Conservation (phyloP, 208 protist genomes). For the Angomonas desouzai region DNA sequence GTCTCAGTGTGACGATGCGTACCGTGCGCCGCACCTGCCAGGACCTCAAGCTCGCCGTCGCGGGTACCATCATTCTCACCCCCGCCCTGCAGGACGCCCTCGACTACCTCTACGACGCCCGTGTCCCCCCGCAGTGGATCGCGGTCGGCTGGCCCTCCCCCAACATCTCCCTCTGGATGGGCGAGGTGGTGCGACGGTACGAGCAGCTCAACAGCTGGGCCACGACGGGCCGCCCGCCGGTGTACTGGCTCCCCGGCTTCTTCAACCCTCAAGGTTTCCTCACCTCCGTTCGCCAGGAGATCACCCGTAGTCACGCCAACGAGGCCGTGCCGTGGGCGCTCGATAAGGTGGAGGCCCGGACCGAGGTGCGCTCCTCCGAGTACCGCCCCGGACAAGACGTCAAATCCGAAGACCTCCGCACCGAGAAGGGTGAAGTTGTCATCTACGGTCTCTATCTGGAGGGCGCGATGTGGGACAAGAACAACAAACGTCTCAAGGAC, state of each 20-base stretch:
- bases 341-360: slow-evolving; percentile 94
- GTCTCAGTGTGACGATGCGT: slow-evolving; percentile 84
- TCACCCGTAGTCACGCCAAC: slow-evolving; percentile 87
- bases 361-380: slow-evolving; percentile 93
- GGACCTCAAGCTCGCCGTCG: slow-evolving; percentile 95
- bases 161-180: slow-evolving; percentile 97
- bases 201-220: slow-evolving; percentile 96
- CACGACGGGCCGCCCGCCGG: slow-evolving; percentile 81
- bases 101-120: slow-evolving; percentile 95
- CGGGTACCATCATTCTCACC: slow-evolving; percentile 97
- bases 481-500: slow-evolving; percentile 90
- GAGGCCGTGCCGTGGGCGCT: slow-evolving; percentile 94
- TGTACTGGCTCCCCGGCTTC: slow-evolving; percentile 98
- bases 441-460: slow-evolving; percentile 98
- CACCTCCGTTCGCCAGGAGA: slow-evolving; percentile 98
- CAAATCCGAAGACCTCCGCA: slow-evolving; percentile 85
- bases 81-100: slow-evolving; percentile 92
- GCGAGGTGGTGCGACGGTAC: slow-evolving; percentile 91
- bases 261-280: slow-evolving; percentile 99
- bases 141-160: slow-evolving; percentile 94
- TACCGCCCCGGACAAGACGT: slow-evolving; percentile 91
- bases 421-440: slow-evolving; percentile 95
- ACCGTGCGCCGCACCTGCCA: slow-evolving; percentile 84
- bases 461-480: slow-evolving; percentile 96
- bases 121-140: slow-evolving; percentile 94